Evolutionary conservation across 768 basidiomycete genomes (phyloP), one percentile per base, ranked within the genome.

Genomic region (Serpula lacrymans): DNA sequence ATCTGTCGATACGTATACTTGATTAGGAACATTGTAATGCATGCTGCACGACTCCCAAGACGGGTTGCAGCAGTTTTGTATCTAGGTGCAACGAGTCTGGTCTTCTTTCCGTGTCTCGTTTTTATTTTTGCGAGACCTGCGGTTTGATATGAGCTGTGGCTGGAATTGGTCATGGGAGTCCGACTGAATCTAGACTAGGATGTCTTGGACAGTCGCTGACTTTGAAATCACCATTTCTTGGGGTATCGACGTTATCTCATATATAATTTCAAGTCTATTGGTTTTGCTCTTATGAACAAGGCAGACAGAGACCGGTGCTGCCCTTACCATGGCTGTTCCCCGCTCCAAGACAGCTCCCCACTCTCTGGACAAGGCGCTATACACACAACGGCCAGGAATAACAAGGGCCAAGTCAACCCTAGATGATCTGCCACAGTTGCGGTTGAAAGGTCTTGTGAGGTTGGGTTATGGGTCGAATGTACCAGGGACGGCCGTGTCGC

Each of bases 321-420:
- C 16, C 6, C 23, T 31, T 21, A 40, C 31, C 42, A 63, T 62
- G 59, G 45, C 59, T 14, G 40, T 62, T 13, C 48, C 52, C 21
- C 62, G 61, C 36, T 65, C 61, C 26, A 55, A 55, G 16, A 64
- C 61, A 18, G 50, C 56, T 4, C 54, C 61, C 13, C 47, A 52
- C 27, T 13, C 39, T 24, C 36, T 54, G n/a, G 39, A 46, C 12
- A 45, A 34, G 34, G n/a, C n/a, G n/a, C n/a, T n/a, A n/a, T n/a
- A n/a, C n/a, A n/a, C n/a, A n/a, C n/a, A n/a, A n/a, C 3, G 14
- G 16, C 34, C 27, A 28, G 23, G n/a, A 9, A 20, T 45, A 10
- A 24, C 43, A 2, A 37, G 47, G 17, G 33, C 32, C 17, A 40
- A 37, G 21, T 47, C 47, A 27, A 33, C 43, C 12, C 4, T 42